Percentiles rank a stretch among this genome's conserved stretches.
phyloP scores from a whole-genome alignment of 495 filamentous ascomycete genomes.

The Copromyces sp. region DNA sequence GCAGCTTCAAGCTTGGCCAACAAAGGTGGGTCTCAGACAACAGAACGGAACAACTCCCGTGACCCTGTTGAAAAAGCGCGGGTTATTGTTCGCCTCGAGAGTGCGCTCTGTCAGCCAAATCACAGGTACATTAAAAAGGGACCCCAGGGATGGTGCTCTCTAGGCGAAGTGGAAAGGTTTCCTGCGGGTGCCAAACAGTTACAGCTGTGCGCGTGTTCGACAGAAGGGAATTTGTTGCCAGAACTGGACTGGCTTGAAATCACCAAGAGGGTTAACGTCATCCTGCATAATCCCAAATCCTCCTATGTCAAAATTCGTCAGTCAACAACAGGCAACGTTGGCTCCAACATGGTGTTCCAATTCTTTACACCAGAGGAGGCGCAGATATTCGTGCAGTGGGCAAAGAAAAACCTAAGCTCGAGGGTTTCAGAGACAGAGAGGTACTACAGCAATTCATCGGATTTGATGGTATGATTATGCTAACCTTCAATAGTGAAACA shows the following conservation, averaged over 20 bases:
- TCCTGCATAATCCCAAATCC: not conserved
- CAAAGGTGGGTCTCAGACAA: not conserved
- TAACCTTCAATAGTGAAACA: not conserved
- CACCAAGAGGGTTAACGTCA: not conserved
- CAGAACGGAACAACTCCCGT: slow-evolving; percentile 3
- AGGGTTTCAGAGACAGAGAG: not conserved
- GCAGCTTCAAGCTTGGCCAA: not conserved
- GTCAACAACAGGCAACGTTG: not conserved
- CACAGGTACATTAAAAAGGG: not conserved
- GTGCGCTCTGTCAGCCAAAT: slow-evolving; percentile 10
- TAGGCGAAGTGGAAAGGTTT: not conserved
- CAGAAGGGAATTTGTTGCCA: not conserved
- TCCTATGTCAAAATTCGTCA: not conserved
- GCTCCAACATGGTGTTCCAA: not conserved
- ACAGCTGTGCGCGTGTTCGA: slow-evolving; percentile 10
- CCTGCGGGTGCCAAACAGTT: not conserved
- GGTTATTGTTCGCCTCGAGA: not conserved
- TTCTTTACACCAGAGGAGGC: not conserved
- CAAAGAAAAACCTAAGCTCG: not conserved
- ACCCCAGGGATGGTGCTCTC: not conserved
- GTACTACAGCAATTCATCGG: not conserved
- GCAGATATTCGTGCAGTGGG: not conserved
- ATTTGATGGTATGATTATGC: not conserved
- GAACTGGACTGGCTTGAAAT: slow-evolving; percentile 16
- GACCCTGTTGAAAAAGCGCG: not conserved